Evolutionary conservation across 768 basidiomycete species (phyloP), one percentile per base, ranked within the genome.

Genomic region (Mycena maculata): DNA sequence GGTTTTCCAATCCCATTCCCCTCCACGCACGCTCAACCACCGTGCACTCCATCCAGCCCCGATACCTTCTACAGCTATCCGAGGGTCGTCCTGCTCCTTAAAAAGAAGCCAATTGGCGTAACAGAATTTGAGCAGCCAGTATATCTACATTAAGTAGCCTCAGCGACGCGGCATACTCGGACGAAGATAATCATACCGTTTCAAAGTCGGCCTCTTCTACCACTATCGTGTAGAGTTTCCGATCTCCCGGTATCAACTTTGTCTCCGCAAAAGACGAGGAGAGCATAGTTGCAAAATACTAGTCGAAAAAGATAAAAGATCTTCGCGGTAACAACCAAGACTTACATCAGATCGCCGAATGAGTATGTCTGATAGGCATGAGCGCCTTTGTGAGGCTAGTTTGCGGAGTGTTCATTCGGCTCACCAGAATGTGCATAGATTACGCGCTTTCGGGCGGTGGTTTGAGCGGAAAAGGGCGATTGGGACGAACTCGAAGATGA

Each of bases 201-300:
- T 88, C 85, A 67, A 90, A 94, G 64, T 91, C 90, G 9, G 90
- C 90, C 75, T 93, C 92, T 69, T 93, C 89, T 9, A 93, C 88
- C n/a, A 91, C 80, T 53, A 93, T 77, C 2, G 87, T 90, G 73
- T 88, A 86, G 0, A 88, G 69, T 72, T 90, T 88, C 63, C 89
- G 79, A 70, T 88, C 86, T 25, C 84, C 86, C 2, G 79, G 76
- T 11, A 75, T 33, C 33, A 77, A 49, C 27, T 79, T 71, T 20
- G 78, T 88, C 76, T 93, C 92, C n/a, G 87, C 76, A 72, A 93
- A 94, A 0, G 88, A 83, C 0, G 91, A 92, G 23, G 85, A 79
- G 13, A 94, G 83, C 86, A 93, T 90, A 1, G 90, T 91, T 6
- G 87, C 84, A 70, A 93, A 93, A 72, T 93, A 94, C 67, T 36